Evolutionary conservation across 768 basidiomycete genomes (phyloP).

Genomic region (Daedaleopsis sinensis): DNA sequence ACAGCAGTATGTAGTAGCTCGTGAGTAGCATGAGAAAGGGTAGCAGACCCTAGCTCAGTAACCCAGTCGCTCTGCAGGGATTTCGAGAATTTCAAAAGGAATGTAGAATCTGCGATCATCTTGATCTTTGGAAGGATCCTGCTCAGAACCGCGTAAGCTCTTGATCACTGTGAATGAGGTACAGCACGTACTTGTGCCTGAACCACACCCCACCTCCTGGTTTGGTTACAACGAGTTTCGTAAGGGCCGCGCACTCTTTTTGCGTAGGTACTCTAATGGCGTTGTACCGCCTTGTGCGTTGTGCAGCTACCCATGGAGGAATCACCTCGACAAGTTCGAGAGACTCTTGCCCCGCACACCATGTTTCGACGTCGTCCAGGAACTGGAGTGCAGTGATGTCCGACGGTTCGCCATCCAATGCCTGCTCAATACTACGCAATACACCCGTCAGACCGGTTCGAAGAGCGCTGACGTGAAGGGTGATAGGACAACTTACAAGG

Average conservation of each 20-base stretch:
- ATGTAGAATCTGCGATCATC: no score
- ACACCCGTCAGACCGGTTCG: no score
- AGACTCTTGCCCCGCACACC: not conserved
- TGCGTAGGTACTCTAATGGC: not conserved
- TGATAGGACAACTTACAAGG: not conserved
- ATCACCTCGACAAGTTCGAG: not conserved
- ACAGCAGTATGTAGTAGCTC: no score
- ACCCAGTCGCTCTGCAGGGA: no score
- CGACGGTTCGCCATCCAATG: not conserved
- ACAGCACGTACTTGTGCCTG: not conserved
- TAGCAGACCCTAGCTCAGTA: no score
- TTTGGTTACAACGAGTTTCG: not conserved
- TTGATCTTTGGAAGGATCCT: not conserved
- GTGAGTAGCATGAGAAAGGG: no score
- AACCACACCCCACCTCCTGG: not conserved
- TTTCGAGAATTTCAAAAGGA: no score
- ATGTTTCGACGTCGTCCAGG: not conserved
- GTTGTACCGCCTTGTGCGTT: not conserved
- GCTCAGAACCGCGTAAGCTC: no score
- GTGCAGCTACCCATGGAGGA: not conserved
- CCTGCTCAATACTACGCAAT: slow-evolving; percentile 5
- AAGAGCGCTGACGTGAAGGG: no score
- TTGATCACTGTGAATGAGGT: not conserved
- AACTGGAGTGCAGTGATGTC: not conserved
- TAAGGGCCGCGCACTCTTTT: not conserved